Evolutionary conservation across 345 rosid genomes (phyloP), one percentile per base, ranked within the genome.

Genomic region (Conringia planisiliqua): DNA sequence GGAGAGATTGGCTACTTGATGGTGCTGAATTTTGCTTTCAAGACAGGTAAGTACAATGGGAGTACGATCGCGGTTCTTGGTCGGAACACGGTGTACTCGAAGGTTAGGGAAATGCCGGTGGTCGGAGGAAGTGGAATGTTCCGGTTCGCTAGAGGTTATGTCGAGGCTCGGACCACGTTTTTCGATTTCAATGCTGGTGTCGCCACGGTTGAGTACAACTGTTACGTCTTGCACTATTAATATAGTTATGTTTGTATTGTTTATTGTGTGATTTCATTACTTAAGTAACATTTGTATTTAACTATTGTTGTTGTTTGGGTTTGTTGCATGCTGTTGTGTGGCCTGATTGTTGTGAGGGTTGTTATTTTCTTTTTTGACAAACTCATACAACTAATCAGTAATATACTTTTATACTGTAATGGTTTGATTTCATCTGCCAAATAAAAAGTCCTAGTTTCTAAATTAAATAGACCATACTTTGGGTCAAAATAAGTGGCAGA

Each of bases 111-210:
- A 77, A 81, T 86, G 88, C 81, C 85, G 10, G 85, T 84, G 54
- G 69, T 86, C 55, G 88, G 90, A 46, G 90, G 90, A 0, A 85
- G 84, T 40, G 86, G 88, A 24, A 69, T 81, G 29, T 86, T 87
- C 82, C 75, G 86, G 30, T 83, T 85, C 29, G 85, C 88, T 18
- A 74, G 84, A 66, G 87, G 87, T 3, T 85, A 83, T 74, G 85
- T 72, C 10, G 62, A 82, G 64, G 83, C 79, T 14, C 74, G 74
- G 7, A 85, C 88, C 26, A 73, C 35, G 16, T 52, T 0, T 3
- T 39, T 68, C 1, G 48, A 82, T 51, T 2, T 1, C 16, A 59
- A 43, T 6, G 10, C 82, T 0, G 77, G 78, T 16, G 76, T 62
- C 22, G 82, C 84, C 40, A 68, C 7, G 5, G 69, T 82, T 35